phyloP scores from a whole-genome alignment of 345 rosid genomes.

The Anacardium occidentale region DNA sequence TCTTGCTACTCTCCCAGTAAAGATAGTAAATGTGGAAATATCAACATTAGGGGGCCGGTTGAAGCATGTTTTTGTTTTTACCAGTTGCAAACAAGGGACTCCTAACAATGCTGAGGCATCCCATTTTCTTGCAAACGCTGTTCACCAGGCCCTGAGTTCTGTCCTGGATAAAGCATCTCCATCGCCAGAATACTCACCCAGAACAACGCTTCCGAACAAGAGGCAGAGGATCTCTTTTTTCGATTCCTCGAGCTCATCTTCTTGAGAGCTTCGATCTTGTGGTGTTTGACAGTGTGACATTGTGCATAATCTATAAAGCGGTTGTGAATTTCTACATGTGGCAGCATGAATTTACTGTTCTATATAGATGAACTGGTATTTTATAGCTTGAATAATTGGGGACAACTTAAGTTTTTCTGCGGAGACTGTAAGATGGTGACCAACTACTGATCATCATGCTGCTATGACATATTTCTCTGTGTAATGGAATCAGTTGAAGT shows the following conservation, averaged over 20 bases:
- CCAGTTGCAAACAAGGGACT: constrained; percentile 24
- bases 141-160: constrained; percentile 37
- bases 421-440: background rate
- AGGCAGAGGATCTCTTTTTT: constrained; percentile 41
- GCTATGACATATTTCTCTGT: background rate
- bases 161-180: constrained; percentile 44
- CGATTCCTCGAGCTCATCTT: constrained; percentile 48
- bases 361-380: background rate
- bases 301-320: background rate
- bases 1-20: constrained; percentile 43
- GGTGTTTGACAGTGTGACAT: background rate
- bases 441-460: background rate
- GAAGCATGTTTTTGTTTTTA: constrained; percentile 46
- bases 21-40: constrained; percentile 43
- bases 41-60: constrained; percentile 52
- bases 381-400: background rate
- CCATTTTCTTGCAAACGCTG: constrained; percentile 22
- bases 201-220: constrained; percentile 39
- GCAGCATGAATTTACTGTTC: background rate
- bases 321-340: background rate
- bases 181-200: constrained; percentile 39
- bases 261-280: constrained; percentile 20
- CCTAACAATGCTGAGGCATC: constrained; percentile 19
- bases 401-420: background rate
- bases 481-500: background rate